Conservation (phyloP, 768 basidiomycete genomes). For the Pleurotus sapidus region DNA sequence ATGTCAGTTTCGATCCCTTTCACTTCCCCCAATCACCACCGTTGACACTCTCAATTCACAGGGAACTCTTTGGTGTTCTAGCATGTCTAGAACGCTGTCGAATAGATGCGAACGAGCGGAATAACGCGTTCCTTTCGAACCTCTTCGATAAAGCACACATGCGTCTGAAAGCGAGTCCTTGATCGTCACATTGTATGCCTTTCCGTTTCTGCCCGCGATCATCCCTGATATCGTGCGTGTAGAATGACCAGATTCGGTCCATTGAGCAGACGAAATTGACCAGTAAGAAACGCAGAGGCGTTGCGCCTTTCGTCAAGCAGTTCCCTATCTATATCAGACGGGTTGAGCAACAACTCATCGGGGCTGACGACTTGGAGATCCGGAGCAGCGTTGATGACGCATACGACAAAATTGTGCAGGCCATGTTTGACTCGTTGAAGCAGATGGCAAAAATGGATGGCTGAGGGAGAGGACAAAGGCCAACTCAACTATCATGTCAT, state of each 20-base stretch:
- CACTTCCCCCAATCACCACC: no score
- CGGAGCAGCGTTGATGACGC: slow-evolving; percentile 73
- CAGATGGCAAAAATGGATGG: slow-evolving; percentile 96
- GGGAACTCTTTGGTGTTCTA: slow-evolving; percentile 84
- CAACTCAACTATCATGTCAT: slow-evolving; percentile 96
- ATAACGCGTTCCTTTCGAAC: slow-evolving; percentile 68
- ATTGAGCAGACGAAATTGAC: slow-evolving; percentile 91
- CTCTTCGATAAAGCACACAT: slow-evolving; percentile 82
- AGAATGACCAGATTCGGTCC: slow-evolving; percentile 85
- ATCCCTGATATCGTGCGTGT: neutral
- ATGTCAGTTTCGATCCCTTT: slow-evolving; percentile 45
- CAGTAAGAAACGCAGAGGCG: slow-evolving; percentile 90
- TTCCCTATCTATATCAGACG: slow-evolving; percentile 87
- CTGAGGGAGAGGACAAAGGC: slow-evolving; percentile 92
- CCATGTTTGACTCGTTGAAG: slow-evolving; percentile 91
- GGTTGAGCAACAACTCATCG: slow-evolving; percentile 81
- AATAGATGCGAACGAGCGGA: slow-evolving; percentile 74
- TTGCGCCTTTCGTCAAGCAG: slow-evolving; percentile 87
- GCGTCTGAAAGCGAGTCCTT: slow-evolving; percentile 70
- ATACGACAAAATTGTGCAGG: slow-evolving; percentile 84
- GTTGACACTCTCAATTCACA: slow-evolving; percentile 22
- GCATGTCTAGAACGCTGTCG: slow-evolving; percentile 76
- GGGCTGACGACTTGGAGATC: slow-evolving; percentile 74
- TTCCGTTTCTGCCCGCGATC: neutral
- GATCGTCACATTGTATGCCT: slow-evolving; percentile 69